These are phyloP conservation scores for Lojkania enalia DNA, from an alignment of 2,329 filamentous ascomycete species.

Conservation along the genomic window DNA sequence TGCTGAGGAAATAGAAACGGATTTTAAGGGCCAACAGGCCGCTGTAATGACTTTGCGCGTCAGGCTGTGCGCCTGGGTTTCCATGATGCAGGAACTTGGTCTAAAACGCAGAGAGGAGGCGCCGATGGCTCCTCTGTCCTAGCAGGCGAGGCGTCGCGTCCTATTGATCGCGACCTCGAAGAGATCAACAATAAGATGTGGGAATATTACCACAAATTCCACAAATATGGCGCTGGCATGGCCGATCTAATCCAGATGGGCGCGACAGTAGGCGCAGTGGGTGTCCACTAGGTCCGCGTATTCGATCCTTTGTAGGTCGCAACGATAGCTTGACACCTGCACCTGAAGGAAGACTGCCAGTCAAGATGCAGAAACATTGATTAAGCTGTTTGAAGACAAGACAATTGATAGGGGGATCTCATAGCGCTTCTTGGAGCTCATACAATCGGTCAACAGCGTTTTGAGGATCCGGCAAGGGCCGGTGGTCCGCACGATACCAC, in stretches of 20 bases:
- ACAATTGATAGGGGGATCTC: slow-evolving; percentile 37
- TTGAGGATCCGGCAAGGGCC: slow-evolving; percentile 22
- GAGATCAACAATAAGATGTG: slow-evolving; percentile 17
- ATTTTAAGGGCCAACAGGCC: slow-evolving; percentile 24
- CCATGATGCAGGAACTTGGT: slow-evolving; percentile 35
- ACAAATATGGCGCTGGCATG: slow-evolving; percentile 36
- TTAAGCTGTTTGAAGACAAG: slow-evolving; percentile 39
- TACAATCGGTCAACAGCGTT: slow-evolving; percentile 32
- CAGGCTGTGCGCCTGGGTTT: slow-evolving; percentile 31
- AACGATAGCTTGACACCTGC: slow-evolving; percentile 29
- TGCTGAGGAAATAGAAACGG: slow-evolving; percentile 16
- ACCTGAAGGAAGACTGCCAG: slow-evolving; percentile 30
- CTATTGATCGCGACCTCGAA: slow-evolving; percentile 27
- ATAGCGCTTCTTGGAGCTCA: slow-evolving; percentile 39
- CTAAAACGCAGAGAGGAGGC: too few relatives aligned
- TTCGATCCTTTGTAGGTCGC: slow-evolving; percentile 36
- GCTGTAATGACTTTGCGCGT: slow-evolving; percentile 31
- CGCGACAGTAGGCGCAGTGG: slow-evolving; percentile 33
- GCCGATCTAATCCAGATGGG: slow-evolving; percentile 41
- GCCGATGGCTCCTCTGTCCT: slow-evolving; percentile 33
- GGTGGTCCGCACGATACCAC: slow-evolving; percentile 36
- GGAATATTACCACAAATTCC: slow-evolving; percentile 19
- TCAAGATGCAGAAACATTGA: slow-evolving; percentile 29
- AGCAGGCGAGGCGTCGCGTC: slow-evolving; percentile 18
- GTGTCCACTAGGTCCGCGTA: slow-evolving; percentile 38